These are phyloP conservation scores for Globisporangium camurandrum DNA, from an alignment of 352 stramenopile species.

Conservation along the genomic window DNA sequence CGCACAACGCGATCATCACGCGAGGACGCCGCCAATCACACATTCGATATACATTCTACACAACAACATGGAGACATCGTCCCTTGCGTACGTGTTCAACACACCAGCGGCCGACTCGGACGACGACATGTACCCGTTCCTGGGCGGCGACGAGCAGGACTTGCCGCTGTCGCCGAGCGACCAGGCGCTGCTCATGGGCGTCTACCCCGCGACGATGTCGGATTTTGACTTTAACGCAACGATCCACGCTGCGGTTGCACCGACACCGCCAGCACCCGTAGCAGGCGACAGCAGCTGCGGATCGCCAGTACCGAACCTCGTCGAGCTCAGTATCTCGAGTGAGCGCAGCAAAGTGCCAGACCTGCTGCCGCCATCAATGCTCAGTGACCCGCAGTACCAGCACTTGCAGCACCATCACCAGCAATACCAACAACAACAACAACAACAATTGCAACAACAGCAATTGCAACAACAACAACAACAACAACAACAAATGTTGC, in stretches of 20 bases:
- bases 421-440: constrained; percentile 17
- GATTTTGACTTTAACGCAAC: constrained; percentile 62
- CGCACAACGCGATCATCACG: too few relatives aligned
- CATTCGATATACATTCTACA: background rate
- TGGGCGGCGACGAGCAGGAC: constrained; percentile 22
- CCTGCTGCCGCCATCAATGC: constrained; percentile 18
- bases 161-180: constrained; percentile 35
- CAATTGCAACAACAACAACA: constrained; percentile 17
- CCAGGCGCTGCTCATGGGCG: constrained; percentile 47
- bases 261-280: constrained; percentile 2
- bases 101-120: constrained; percentile 19
- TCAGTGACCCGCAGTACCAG: constrained; percentile 20
- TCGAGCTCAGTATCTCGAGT: constrained; percentile 13
- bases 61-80: constrained; percentile 9
- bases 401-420: constrained; percentile 16
- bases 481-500: constrained; percentile 13
- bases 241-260: constrained; percentile 25
- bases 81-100: constrained; percentile 48
- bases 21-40: background rate
- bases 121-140: constrained; percentile 58
- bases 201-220: constrained; percentile 44
- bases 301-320: constrained; percentile 7
- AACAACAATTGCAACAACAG: constrained; percentile 19
- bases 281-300: background rate
- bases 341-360: constrained; percentile 25